Base-by-base conservation (phyloP, 2,329 filamentous ascomycete genomes). In the Ophiostoma piceae region DNA sequence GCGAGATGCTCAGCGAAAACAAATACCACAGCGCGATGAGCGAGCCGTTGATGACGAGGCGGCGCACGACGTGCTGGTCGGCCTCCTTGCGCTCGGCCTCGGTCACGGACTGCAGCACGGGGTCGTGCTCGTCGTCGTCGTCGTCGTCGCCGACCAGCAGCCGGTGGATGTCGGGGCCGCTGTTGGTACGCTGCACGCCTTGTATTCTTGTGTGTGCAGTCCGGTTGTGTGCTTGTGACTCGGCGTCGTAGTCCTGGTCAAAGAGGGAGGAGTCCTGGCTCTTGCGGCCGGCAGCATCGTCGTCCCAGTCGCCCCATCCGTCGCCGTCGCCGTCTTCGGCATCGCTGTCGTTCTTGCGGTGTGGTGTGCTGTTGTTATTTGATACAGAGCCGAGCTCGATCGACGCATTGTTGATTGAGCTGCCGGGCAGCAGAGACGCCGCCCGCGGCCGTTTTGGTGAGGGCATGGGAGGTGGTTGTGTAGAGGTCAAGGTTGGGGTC, bases 131-230 rank as follows among this genome's bases (percentile, higher is more conserved):
- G 60, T 54, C n/a, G 35, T 60, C 39, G 67, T 60, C 39, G 67
- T 64, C 41, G 26, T 37, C 66, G 54, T n/a, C 67, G 19, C 26
- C 64, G 26, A 39, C 64, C 11, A 66, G 65, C 65, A 66, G 65
- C 22, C 65, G 65, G 35, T 26, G 65, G 5, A 66, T 66, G 22
- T 66, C 65, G 22, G 16, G 37, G 22, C 62, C 62, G 62, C 62
- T 65, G 62, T 37, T 37, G 19, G 26, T 66, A 2, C 64, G 64
- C 32, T n/a, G 35, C 19, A 11, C 3, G n/a, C 19, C 93, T 94
- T 1, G 91, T 92, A 83, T 97, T 94, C 80, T 96, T 94, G 77
- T 97, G 94, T 80, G 96, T 94, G 77, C 97, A 94, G 75, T 94
- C 22, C 19, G 35, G 35, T 37, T 41, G 29, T 2, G 5, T 26